Evolutionary conservation across 257 asterid species (phyloP).

Genomic region (Forsythia suspensa): DNA sequence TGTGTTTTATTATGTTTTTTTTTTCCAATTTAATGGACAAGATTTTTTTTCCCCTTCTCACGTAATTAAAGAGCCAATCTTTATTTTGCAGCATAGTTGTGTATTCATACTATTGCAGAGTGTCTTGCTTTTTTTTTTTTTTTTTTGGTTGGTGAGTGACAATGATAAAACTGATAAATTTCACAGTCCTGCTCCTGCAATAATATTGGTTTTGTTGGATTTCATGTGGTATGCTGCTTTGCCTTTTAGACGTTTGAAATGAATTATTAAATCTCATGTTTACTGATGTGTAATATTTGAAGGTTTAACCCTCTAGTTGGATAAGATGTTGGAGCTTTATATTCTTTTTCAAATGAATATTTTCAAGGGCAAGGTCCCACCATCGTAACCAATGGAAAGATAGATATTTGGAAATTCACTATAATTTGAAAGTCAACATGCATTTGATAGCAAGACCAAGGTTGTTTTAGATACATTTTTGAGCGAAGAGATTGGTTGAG

Average conservation of each 20-base stretch:
- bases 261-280: background rate
- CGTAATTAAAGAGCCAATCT: too few relatives aligned
- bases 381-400: background rate
- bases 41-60: too few relatives aligned
- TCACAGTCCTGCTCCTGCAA: background rate
- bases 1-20: background rate
- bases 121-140: too few relatives aligned
- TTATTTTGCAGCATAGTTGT: too few relatives aligned
- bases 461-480: background rate
- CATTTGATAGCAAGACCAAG: background rate
- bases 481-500: background rate
- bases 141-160: too few relatives aligned
- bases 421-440: background rate
- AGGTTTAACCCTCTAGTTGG: background rate
- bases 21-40: too few relatives aligned
- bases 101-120: background rate
- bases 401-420: background rate
- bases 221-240: background rate
- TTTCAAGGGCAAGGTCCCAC: background rate
- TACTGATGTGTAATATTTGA: background rate
- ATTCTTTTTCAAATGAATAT: background rate
- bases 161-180: background rate
- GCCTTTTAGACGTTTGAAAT: background rate
- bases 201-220: background rate
- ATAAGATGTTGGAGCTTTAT: background rate